Conservation (phyloP, 2,329 filamentous ascomycete species). For the Phialophora macrospora region DNA sequence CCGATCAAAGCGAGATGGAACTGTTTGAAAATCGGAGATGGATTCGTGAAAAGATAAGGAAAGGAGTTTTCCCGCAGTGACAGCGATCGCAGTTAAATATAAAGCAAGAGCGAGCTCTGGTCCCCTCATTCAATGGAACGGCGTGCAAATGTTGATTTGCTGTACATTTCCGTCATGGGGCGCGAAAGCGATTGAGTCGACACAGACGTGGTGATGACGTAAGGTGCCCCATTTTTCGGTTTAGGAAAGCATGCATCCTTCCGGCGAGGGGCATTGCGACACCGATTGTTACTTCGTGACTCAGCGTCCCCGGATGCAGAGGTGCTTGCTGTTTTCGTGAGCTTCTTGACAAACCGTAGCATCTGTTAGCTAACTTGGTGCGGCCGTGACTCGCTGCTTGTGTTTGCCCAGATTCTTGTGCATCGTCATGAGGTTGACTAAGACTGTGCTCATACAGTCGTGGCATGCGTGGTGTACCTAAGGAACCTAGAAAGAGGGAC, state of each 20-base stretch:
- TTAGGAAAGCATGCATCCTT: slow-evolving; percentile 12
- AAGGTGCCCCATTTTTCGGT: slow-evolving; percentile 12
- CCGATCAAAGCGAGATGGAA: not conserved
- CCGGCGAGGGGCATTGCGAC: not conserved
- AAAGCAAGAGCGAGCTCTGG: slow-evolving; percentile 7
- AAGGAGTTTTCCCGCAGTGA: slow-evolving; percentile 2
- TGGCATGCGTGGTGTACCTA: not conserved
- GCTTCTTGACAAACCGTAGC: slow-evolving; percentile 8
- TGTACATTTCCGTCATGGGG: slow-evolving; percentile 2
- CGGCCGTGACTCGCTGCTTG: not conserved
- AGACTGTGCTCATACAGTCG: not conserved
- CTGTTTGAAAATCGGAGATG: not conserved
- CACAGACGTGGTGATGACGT: slow-evolving; percentile 15
- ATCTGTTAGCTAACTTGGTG: not conserved
- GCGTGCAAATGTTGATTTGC: slow-evolving; percentile 7
- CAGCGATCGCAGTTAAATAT: slow-evolving; percentile 12
- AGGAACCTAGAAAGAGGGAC: slow-evolving; percentile 8
- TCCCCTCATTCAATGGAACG: not conserved
- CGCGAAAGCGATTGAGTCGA: slow-evolving; percentile 1
- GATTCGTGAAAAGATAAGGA: slow-evolving; percentile 7
- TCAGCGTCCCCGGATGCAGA: slow-evolving; percentile 9
- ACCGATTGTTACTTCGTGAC: slow-evolving; percentile 7
- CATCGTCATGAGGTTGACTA: not conserved
- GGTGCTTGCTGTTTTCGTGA: slow-evolving; percentile 8
- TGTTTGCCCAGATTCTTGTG: not conserved